Base-by-base conservation (phyloP, 108 stramenopile genomes). In the Cylindrotheca fusiformis region DNA sequence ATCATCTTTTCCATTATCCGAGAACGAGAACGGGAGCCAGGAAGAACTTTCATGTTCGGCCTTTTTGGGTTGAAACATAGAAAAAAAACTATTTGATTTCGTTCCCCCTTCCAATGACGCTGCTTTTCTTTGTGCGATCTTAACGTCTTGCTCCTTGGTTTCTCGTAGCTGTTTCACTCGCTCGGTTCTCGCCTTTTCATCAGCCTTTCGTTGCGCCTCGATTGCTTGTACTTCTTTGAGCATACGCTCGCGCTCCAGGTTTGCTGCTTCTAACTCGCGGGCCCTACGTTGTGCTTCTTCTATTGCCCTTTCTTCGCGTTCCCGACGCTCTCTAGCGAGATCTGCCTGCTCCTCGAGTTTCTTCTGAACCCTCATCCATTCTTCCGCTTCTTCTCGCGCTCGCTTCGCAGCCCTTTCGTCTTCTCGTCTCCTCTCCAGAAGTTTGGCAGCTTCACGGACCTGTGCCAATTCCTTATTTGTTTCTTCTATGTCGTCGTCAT, bases 331-430 rank as follows among this genome's bases (percentile, higher is more conserved):
- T 14, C 36, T 6, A 41, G 36, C 36, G 14, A 41, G 36, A 41
- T 41, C 36, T 10, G 36, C 36, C 36, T 41, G 36, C 36, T 41
- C 47, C 19, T 62, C 61, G 29, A 62, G 61, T 24, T 46, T 30
- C 31, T 50, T 49, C 47, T 62, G 61, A 32, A 62, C 50, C 21
- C 47, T 22, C 27, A 27, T 46, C 61, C 61, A 62, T 49, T 62
- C 61, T 30, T 62, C 47, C 8, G 61, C 48, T 49, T 62, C 61
- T 2, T 21, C 47, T 17, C 48, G 23, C 14, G 61, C 61, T 20
- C 45, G 25, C 8, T 49, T 24, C 1, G 36, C 36, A 14, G 36
- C 36, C 36, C 6, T 14, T 14, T 41, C 36, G 6, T 41, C 36
- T 14, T 14, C 10, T 14, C 14, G 36, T 41, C 36, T 6, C 14